Evolutionary conservation across 257 asterid genomes (phyloP).

Genomic region (Nicotiana tomentosiformis): DNA sequence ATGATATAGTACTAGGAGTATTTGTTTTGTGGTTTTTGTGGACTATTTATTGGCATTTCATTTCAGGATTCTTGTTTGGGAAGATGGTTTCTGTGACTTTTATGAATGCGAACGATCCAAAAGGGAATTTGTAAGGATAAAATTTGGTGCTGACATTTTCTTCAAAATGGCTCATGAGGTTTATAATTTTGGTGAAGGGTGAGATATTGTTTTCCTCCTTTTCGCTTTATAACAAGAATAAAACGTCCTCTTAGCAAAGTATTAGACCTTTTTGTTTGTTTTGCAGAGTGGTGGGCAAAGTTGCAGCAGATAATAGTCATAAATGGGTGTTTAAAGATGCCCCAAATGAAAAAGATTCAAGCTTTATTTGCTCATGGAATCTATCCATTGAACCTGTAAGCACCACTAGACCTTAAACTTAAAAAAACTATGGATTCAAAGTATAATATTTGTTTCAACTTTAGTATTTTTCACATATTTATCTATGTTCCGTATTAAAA

Average conservation of each 20-base stretch:
- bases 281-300: conserved; percentile 72
- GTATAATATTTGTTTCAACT: background rate
- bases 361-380: conserved; percentile 61
- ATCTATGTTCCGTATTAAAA: background rate
- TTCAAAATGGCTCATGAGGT: conserved; percentile 87
- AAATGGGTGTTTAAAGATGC: conserved; percentile 73
- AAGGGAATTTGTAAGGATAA: conserved; percentile 37
- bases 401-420: background rate
- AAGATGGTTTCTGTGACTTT: conserved; percentile 78
- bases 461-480: background rate
- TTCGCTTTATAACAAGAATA: background rate
- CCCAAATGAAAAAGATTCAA: conserved; percentile 47
- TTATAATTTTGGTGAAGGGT: conserved; percentile 89
- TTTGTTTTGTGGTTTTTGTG: background rate
- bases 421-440: background rate
- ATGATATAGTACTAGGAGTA: background rate
- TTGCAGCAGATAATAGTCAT: conserved; percentile 79
- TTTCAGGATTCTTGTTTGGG: conserved; percentile 90
- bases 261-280: conserved; percentile 4
- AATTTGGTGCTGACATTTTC: conserved; percentile 75
- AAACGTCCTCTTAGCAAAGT: background rate
- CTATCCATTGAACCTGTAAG: conserved; percentile 61
- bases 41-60: background rate
- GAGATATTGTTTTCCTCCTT: background rate
- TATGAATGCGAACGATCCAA: conserved; percentile 55